Conservation (phyloP, 1,139 yeast genomes). For the Scheffersomyces segobiensis region DNA sequence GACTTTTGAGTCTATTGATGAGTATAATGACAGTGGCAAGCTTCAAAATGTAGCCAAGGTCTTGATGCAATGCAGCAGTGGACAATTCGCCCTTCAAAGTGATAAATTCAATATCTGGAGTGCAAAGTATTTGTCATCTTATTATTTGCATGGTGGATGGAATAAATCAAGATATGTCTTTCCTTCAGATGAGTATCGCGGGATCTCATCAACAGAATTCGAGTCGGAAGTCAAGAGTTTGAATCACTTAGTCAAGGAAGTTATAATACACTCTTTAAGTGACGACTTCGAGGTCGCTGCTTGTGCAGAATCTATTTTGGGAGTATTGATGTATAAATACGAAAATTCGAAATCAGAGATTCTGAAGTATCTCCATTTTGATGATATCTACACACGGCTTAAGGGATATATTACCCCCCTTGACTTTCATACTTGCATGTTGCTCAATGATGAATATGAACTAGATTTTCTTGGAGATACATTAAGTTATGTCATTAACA, state of each 20-base stretch:
- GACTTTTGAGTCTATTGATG: constrained; percentile 13
- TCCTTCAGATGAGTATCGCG: constrained; percentile 11
- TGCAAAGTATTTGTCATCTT: constrained; percentile 42
- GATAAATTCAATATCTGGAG: constrained; percentile 38
- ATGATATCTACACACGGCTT: constrained; percentile 11
- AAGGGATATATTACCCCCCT: constrained; percentile 27
- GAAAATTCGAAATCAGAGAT: constrained; percentile 14
- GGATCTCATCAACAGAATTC: constrained; percentile 7
- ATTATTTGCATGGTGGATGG: constrained; percentile 26
- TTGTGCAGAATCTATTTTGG: constrained; percentile 39
- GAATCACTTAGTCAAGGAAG: constrained; percentile 13
- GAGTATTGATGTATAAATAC: constrained; percentile 32
- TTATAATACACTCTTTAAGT: constrained; percentile 9
- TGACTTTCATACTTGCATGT: constrained; percentile 32
- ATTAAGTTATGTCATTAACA: constrained; percentile 12
- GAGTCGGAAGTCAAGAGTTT: constrained; percentile 10
- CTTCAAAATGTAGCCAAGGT: constrained; percentile 20
- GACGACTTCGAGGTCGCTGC: constrained; percentile 20
- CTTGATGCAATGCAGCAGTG: constrained; percentile 13
- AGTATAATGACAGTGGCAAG: not conserved
- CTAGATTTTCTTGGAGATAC: constrained; percentile 14
- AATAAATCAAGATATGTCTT: constrained; percentile 9
- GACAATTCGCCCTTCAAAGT: constrained; percentile 9
- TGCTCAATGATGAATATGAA: constrained; percentile 24
- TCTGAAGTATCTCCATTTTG: constrained; percentile 18